These are phyloP conservation scores for Geotrichum reessii DNA, from an alignment of 1,139 yeast genomes.

Conservation along the genomic window DNA sequence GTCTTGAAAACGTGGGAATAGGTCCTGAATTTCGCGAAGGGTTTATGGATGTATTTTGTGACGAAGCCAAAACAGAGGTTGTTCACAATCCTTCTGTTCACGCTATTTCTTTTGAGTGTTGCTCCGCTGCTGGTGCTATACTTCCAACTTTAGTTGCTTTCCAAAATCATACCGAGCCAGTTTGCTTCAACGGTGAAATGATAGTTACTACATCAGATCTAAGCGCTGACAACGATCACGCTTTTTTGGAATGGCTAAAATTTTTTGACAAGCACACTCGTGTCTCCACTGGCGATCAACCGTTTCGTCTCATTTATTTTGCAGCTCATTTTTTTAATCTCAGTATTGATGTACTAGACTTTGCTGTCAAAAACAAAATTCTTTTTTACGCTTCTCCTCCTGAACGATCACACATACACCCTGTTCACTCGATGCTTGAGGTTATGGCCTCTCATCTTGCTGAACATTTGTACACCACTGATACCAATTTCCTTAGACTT, in stretches of 20 bases:
- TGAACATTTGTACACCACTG: neutral
- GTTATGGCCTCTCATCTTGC: neutral
- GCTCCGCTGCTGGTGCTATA: neutral
- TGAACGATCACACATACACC: slow-evolving; percentile 4
- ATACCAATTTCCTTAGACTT: neutral
- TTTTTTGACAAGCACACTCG: slow-evolving; percentile 4
- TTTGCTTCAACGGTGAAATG: neutral
- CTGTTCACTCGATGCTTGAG: slow-evolving; percentile 1
- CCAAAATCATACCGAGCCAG: neutral
- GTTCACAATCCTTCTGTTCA: slow-evolving; percentile 8
- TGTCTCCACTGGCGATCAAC: neutral
- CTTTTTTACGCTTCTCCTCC: slow-evolving; percentile 10
- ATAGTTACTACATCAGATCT: neutral
- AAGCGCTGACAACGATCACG: slow-evolving; percentile 3
- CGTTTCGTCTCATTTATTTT: slow-evolving; percentile 6
- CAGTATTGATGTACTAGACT: slow-evolving; percentile 12
- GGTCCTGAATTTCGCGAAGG: slow-evolving; percentile 10
- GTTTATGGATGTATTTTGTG: slow-evolving; percentile 7
- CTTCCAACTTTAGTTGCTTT: slow-evolving; percentile 7
- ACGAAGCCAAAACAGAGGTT: neutral
- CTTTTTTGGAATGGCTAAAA: slow-evolving; percentile 12
- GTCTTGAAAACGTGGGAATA: slow-evolving; percentile 4
- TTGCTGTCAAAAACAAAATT: slow-evolving; percentile 6
- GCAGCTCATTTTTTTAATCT: slow-evolving; percentile 9
- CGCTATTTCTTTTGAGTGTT: slow-evolving; percentile 9